Percentiles rank a stretch among this genome's conserved stretches.
phyloP scores from a whole-genome alignment of 2,329 filamentous ascomycete genomes.

The Fusarium phyllophilum region DNA sequence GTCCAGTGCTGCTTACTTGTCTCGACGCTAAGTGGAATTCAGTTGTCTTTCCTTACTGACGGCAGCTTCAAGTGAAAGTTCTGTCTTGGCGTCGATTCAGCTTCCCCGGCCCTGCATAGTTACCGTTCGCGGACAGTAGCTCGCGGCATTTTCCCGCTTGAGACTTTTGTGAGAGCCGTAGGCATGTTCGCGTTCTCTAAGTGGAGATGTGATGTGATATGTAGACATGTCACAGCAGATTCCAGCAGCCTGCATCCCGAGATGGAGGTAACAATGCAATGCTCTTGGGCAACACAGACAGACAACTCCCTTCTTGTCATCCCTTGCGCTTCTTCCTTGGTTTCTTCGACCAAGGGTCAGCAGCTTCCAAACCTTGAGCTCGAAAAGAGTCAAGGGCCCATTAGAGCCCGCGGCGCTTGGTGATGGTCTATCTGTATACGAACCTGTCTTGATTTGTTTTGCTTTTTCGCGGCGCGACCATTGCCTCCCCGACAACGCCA shows the following conservation, averaged over 20 bases:
- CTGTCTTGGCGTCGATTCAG: slow-evolving; percentile 15
- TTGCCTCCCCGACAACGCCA: slow-evolving; percentile 39
- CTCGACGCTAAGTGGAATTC: slow-evolving; percentile 25
- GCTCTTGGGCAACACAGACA: slow-evolving; percentile 9
- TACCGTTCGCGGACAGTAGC: slow-evolving; percentile 12
- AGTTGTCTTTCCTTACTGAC: slow-evolving; percentile 9
- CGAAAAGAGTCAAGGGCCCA: slow-evolving; percentile 28
- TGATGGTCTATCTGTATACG: slow-evolving; percentile 28
- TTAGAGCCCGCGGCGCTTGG: slow-evolving; percentile 32
- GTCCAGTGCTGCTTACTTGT: neutral
- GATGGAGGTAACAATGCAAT: slow-evolving; percentile 18
- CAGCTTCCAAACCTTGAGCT: slow-evolving; percentile 34
- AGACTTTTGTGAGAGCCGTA: slow-evolving; percentile 22
- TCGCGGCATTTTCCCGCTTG: slow-evolving; percentile 34
- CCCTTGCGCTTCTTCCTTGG: slow-evolving; percentile 31
- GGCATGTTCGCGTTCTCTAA: slow-evolving; percentile 4
- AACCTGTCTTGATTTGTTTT: slow-evolving; percentile 29
- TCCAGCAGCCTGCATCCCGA: slow-evolving; percentile 19
- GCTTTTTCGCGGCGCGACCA: slow-evolving; percentile 44
- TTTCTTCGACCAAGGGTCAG: slow-evolving; percentile 21
- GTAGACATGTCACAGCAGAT: slow-evolving; percentile 19
- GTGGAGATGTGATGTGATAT: slow-evolving; percentile 11
- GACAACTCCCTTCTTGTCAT: slow-evolving; percentile 13
- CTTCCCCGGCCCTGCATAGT: neutral
- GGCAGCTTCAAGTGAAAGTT: slow-evolving; percentile 1